Evolutionary conservation across 2,329 filamentous ascomycete genomes (phyloP).

Genomic region (Ilyonectria robusta): DNA sequence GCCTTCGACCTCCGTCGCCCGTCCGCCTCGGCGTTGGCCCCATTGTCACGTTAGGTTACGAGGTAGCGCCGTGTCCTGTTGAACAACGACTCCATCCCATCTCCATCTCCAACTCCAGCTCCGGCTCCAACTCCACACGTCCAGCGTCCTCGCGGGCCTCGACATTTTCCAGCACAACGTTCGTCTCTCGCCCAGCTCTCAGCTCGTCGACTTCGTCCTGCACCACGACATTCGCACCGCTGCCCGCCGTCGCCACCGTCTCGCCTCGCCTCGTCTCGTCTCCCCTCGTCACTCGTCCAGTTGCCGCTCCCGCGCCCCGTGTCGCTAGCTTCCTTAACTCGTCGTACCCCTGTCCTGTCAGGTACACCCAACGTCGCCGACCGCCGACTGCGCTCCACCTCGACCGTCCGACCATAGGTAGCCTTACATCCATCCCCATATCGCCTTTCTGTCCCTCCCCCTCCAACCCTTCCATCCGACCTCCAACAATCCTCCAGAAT

Average conservation of each 20-base stretch:
- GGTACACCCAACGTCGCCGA: conserved; percentile 47
- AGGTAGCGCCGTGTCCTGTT: conserved; percentile 27
- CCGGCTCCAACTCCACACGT: conserved; percentile 11
- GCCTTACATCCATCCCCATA: conserved; percentile 42
- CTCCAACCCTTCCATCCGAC: conserved; percentile 34
- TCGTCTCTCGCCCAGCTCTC: conserved; percentile 2
- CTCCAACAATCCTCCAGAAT: conserved; percentile 64
- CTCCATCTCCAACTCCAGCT: conserved; percentile 1
- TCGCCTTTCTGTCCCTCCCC: conserved; percentile 35
- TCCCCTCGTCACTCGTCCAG: conserved; percentile 15
- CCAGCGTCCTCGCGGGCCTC: conserved; percentile 13
- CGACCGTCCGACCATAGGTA: conserved; percentile 47
- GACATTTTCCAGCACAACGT: not conserved
- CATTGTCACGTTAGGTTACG: conserved; percentile 24
- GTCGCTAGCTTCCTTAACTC: conserved; percentile 31
- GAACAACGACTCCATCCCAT: conserved; percentile 23
- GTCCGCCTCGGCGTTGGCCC: conserved; percentile 22
- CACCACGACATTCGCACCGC: conserved; percentile 11
- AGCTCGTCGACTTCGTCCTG: not conserved
- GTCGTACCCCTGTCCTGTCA: conserved; percentile 43
- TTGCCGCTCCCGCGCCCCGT: conserved; percentile 22
- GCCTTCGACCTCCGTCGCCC: conserved; percentile 11
- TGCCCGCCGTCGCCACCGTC: conserved; percentile 3
- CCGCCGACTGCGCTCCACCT: conserved; percentile 48
- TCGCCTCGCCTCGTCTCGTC: conserved; percentile 28